Evolutionary conservation across 257 asterid genomes (phyloP).

Genomic region (Orobanche coerulescens): DNA sequence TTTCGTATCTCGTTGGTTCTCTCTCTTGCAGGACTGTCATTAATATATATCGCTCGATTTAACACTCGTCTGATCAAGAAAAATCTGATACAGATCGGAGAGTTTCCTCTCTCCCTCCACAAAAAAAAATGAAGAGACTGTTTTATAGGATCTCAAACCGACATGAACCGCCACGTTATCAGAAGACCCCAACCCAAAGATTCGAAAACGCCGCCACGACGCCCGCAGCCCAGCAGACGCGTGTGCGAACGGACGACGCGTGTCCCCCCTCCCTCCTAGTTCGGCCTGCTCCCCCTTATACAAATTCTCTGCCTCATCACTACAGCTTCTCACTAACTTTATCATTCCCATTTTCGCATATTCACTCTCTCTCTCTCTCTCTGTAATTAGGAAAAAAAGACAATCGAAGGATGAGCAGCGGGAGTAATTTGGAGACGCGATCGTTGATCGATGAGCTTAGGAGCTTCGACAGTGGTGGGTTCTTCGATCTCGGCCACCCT

Average conservation of each 20-base stretch:
- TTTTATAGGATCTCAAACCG: neutral
- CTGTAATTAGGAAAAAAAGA: neutral
- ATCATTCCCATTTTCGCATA: too few species aligned
- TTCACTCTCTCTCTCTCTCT: too few species aligned
- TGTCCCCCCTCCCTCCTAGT: constrained; percentile 24
- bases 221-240: constrained; percentile 24
- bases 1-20: too few species aligned
- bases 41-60: too few species aligned
- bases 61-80: too few species aligned
- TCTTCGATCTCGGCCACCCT: constrained; percentile 83
- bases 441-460: constrained; percentile 68
- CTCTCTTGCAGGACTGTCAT: too few species aligned
- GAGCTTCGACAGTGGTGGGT: constrained; percentile 55
- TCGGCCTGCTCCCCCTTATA: neutral
- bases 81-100: too few species aligned
- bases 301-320: neutral
- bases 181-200: neutral
- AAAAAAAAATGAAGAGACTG: too few species aligned
- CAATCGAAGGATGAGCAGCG: constrained; percentile 33
- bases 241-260: constrained; percentile 23
- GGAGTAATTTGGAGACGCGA: constrained; percentile 52
- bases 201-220: constrained; percentile 29
- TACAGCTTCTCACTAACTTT: neutral
- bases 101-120: too few species aligned
- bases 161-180: constrained; percentile 15